Base-by-base conservation (phyloP, 176 grass and related monocot species). In the Thalia dealbata region DNA sequence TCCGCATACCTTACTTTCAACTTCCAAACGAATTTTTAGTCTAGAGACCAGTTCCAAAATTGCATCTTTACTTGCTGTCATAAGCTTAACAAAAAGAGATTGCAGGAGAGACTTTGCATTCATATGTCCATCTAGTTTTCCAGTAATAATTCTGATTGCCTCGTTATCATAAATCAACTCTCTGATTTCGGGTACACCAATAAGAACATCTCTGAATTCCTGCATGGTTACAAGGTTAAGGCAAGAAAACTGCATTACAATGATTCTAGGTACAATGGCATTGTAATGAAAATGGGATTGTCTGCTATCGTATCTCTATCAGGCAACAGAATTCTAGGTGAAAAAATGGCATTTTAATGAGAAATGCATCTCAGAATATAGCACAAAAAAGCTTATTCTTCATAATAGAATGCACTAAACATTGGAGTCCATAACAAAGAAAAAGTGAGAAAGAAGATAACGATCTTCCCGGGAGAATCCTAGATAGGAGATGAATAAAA, bases 181-280 rank as follows among this genome's bases (percentile, higher is more conserved):
- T 78, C 30, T 62, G 41, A 96, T 29, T 75, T 96, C 93, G 73
- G 93, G 93, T 50, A 92, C 81, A 71, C 82, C 85, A 60, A 78
- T 79, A 73, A 96, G 73, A 24, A 92, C 75, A 78, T 92, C 82
- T 70, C 90, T 83, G 52, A 96, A 75, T 66, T 96, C 93, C 93
- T 96, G 46, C 46, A 58, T 68, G 28, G 79, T 10, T 32, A 81
- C 73, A 70, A 66, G 61, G 74, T 43, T 25, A 70, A 4, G 32
- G 14, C 42, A 26, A n/a, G 38, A 24, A 50, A 48, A n/a, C n/a
- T n/a, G n/a, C n/a, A n/a, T n/a, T n/a, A n/a, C n/a, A n/a, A n/a
- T n/a, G n/a, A n/a, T n/a, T n/a, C n/a, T n/a, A n/a, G n/a, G n/a
- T n/a, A n/a, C n/a, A n/a, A n/a, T n/a, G n/a, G n/a, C n/a, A n/a